phyloP scores from a whole-genome alignment of 495 filamentous ascomycete genomes.

The Annulohypoxylon stygium region DNA sequence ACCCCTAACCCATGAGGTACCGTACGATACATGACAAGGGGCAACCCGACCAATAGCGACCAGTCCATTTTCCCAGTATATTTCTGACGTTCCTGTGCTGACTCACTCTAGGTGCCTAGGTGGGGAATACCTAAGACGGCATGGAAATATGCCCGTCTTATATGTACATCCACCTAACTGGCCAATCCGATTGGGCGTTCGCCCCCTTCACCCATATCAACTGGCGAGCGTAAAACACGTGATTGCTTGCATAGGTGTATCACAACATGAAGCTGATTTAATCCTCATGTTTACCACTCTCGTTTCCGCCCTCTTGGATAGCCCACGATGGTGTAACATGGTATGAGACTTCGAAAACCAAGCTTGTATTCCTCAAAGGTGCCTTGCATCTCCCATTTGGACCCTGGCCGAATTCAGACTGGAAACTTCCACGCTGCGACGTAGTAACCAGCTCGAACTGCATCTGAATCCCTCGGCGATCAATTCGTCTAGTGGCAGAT shows the following conservation, averaged over 20 bases:
- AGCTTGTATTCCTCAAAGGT: slow-evolving; percentile 19
- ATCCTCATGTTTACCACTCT: neutral
- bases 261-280: slow-evolving; percentile 5
- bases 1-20: neutral
- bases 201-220: slow-evolving; percentile 2
- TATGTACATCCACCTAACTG: slow-evolving; percentile 5
- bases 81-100: slow-evolving; percentile 20
- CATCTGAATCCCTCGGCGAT: slow-evolving; percentile 37
- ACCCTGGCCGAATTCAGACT: neutral
- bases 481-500: slow-evolving; percentile 27
- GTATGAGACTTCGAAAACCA: slow-evolving; percentile 1
- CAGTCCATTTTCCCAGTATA: slow-evolving; percentile 1
- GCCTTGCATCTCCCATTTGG: slow-evolving; percentile 21
- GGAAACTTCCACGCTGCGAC: slow-evolving; percentile 14
- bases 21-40: slow-evolving; percentile 6
- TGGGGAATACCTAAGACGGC: slow-evolving; percentile 32
- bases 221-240: slow-evolving; percentile 18
- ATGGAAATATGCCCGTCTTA: slow-evolving; percentile 40
- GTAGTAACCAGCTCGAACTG: slow-evolving; percentile 8
- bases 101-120: slow-evolving; percentile 14
- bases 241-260: slow-evolving; percentile 23
- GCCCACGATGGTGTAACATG: slow-evolving; percentile 36
- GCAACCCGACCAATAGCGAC: neutral
- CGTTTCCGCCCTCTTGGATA: slow-evolving; percentile 16
- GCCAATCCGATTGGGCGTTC: slow-evolving; percentile 20